These are phyloP conservation scores for Trichoderma koningiopsis DNA, from an alignment of 2,329 filamentous ascomycete genomes.

Conservation along the genomic window DNA sequence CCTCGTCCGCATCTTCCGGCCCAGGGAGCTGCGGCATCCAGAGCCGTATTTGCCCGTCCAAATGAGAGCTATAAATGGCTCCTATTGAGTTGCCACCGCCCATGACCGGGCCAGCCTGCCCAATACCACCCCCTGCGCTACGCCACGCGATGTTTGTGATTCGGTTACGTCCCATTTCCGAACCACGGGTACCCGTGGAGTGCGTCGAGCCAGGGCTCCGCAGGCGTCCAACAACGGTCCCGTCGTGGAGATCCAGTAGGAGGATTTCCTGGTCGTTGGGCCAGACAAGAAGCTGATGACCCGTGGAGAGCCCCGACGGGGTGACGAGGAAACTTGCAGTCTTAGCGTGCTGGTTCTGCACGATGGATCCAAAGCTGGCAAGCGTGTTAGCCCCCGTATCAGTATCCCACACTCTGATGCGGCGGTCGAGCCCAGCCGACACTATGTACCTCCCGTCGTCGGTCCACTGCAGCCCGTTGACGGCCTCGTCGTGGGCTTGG, in stretches of 20 bases:
- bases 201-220: slow-evolving; percentile 61
- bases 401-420: slow-evolving; percentile 85
- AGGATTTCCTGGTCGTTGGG: slow-evolving; percentile 81
- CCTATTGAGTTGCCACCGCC: slow-evolving; percentile 56
- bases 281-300: slow-evolving; percentile 72
- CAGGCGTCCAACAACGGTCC: slow-evolving; percentile 70
- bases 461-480: slow-evolving; percentile 85
- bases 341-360: slow-evolving; percentile 71
- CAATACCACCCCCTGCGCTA: slow-evolving; percentile 58
- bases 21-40: slow-evolving; percentile 69
- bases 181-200: slow-evolving; percentile 43
- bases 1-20: slow-evolving; percentile 52
- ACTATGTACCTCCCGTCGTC: slow-evolving; percentile 76
- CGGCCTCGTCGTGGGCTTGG: slow-evolving; percentile 75
- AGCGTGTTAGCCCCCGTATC: slow-evolving; percentile 81
- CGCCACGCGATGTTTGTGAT: slow-evolving; percentile 78
- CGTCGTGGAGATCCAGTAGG: slow-evolving; percentile 77
- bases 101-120: slow-evolving; percentile 62
- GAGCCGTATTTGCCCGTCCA: slow-evolving; percentile 78
- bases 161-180: slow-evolving; percentile 64
- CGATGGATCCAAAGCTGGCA: slow-evolving; percentile 79
- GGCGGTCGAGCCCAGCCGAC: slow-evolving; percentile 79
- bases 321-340: slow-evolving; percentile 64
- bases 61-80: slow-evolving; percentile 75
- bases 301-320: slow-evolving; percentile 58